phyloP scores from a whole-genome alignment of 306 rosid species.

The Cucurbita pepo region DNA sequence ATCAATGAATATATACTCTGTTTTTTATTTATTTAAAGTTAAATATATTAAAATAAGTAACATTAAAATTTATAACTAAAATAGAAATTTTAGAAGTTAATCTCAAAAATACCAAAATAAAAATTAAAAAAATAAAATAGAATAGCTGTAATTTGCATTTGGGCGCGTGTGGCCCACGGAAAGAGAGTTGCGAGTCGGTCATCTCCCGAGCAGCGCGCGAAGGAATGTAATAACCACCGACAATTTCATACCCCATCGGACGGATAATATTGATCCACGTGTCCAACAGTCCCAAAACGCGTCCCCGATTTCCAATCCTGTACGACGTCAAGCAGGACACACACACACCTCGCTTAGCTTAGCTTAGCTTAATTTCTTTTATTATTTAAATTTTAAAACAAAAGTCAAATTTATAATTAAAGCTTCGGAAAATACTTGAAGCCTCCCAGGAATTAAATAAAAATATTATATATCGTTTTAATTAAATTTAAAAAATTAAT shows the following conservation, averaged over 20 bases:
- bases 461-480: too few relatives aligned
- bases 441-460: neutral
- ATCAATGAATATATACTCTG: too few relatives aligned
- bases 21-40: too few relatives aligned
- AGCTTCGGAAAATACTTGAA: neutral
- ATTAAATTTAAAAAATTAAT: too few relatives aligned
- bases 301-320: neutral
- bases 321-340: neutral
- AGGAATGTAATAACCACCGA: slow-evolving; percentile 1
- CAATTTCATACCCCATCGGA: neutral
- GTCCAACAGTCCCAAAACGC: neutral
- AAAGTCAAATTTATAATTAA: neutral
- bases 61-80: too few relatives aligned
- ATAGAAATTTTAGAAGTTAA: too few relatives aligned
- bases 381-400: neutral
- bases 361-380: neutral
- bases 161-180: neutral
- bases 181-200: neutral
- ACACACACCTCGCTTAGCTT: neutral
- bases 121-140: too few relatives aligned
- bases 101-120: too few relatives aligned
- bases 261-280: neutral
- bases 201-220: neutral
- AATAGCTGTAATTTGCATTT: neutral
- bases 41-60: too few relatives aligned